Evolutionary conservation across 352 stramenopile species (phyloP).

Genomic region (Pythium phragmiticola): DNA sequence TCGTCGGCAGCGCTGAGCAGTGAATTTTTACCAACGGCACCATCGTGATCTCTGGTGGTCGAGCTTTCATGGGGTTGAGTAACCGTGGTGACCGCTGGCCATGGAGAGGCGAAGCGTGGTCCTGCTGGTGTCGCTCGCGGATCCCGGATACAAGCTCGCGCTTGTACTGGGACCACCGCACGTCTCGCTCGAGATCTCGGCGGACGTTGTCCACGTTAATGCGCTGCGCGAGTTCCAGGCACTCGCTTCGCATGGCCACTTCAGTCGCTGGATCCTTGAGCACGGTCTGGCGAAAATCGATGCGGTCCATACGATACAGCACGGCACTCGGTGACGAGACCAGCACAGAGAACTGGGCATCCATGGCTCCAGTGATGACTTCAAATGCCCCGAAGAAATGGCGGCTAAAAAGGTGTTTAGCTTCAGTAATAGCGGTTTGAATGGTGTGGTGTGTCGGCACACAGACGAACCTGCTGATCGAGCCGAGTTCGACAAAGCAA

Average conservation of each 20-base stretch:
- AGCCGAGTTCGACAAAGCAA: constrained; percentile 58
- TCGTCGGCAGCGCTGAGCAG: constrained; percentile 11
- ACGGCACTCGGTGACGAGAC: constrained; percentile 57
- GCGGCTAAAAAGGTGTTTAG: constrained; percentile 25
- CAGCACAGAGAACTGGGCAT: constrained; percentile 56
- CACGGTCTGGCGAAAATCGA: constrained; percentile 62
- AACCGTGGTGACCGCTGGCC: constrained; percentile 34
- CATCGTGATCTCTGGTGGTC: constrained; percentile 7
- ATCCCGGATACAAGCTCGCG: constrained; percentile 38
- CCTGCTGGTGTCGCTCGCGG: constrained; percentile 34
- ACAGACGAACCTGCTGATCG: constrained; percentile 39
- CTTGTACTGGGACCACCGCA: constrained; percentile 56
- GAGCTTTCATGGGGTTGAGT: constrained; percentile 4
- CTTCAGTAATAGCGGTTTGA: not conserved
- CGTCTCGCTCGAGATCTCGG: constrained; percentile 45
- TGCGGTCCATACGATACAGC: constrained; percentile 66
- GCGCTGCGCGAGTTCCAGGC: constrained; percentile 35
- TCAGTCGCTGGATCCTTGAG: constrained; percentile 56
- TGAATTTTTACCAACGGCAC: constrained; percentile 9
- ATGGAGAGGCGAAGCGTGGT: constrained; percentile 38
- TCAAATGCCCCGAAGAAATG: constrained; percentile 72
- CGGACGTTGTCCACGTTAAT: constrained; percentile 42
- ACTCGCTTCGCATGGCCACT: constrained; percentile 44
- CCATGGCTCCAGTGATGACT: constrained; percentile 33
- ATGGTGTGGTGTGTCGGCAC: not conserved